Base-by-base conservation (phyloP, 208 protist species). In the Trypanosoma brucei region DNA sequence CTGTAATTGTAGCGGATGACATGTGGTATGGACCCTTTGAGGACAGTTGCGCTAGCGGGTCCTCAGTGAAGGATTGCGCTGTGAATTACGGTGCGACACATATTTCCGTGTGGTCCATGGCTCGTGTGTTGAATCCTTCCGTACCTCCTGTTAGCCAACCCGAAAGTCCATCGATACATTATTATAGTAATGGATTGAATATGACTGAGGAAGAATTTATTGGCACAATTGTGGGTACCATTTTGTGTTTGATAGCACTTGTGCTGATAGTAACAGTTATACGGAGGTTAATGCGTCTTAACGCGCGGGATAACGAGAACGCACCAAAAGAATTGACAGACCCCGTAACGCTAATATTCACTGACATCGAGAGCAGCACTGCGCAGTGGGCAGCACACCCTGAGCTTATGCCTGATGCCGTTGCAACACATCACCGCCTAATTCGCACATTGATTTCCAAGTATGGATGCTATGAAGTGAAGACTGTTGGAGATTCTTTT, bases 391-490 rank as follows among this genome's bases (percentile, higher is more conserved):
- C 79, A 30, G 68, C 59, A 34, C 33, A 70, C 44, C 79, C 82
- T 57, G 53, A 64, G 52, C 55, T 67, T 55, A 92, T 92, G 85
- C 44, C 70, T 7, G 70, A 76, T 22, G 82, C 85, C 13, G 66
- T 92, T 30, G 69, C 76, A 14, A 49, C 71, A 45, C 81, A 92
- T 70, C 75, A 92, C 76, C 62, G 61, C 7, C 22, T 86, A 30
- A 87, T 92, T 45, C 79, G 85, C 22, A 31, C 61, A 40, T 55
- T 76, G 34, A 87, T 89, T 51, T 44, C 22, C n/a, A 72, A 67
- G 72, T 72, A 83, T 72, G 68, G 70, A 56, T 82, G 79, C 68
- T 92, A 92, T 65, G 82, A 89, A 67, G 84, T 92, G 65, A 92
- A 92, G 75, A 92, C 80, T 59, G 77, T 89, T 50, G 84, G 84